Percentiles rank a stretch among this genome's conserved stretches.
Evolutionary conservation across 2,329 filamentous ascomycete genomes (phyloP).

Genomic region (Monascus ruber): DNA sequence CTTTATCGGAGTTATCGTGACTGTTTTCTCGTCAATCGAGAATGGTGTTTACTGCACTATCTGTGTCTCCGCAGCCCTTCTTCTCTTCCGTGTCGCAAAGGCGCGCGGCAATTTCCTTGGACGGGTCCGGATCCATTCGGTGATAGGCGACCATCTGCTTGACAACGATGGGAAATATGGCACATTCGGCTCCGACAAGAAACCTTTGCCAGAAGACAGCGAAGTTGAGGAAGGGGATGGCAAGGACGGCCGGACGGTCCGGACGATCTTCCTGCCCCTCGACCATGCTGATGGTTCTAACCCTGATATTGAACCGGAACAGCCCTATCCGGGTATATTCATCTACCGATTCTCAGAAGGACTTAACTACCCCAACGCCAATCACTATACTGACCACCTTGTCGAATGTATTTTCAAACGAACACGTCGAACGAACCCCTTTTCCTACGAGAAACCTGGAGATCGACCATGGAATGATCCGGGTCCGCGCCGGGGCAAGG

Average conservation of each 20-base stretch:
- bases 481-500: slow-evolving; percentile 53
- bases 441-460: slow-evolving; percentile 52
- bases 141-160: slow-evolving; percentile 63
- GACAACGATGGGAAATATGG: slow-evolving; percentile 54
- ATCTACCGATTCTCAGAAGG: slow-evolving; percentile 92
- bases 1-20: slow-evolving; percentile 83
- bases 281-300: slow-evolving; percentile 86
- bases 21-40: slow-evolving; percentile 79
- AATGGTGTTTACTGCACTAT: slow-evolving; percentile 87
- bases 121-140: slow-evolving; percentile 69
- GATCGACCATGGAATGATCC: slow-evolving; percentile 96
- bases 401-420: slow-evolving; percentile 54
- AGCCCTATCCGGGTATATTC: slow-evolving; percentile 83
- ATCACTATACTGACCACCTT: slow-evolving; percentile 74
- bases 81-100: slow-evolving; percentile 74
- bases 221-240: background rate
- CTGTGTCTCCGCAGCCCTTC: slow-evolving; percentile 59
- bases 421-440: slow-evolving; percentile 65
- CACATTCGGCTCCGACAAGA: slow-evolving; percentile 31
- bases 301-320: slow-evolving; percentile 64
- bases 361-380: slow-evolving; percentile 92
- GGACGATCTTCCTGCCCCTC: slow-evolving; percentile 79
- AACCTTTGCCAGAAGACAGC: background rate
- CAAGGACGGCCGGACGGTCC: slow-evolving; percentile 39
- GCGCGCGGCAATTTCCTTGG: slow-evolving; percentile 77